Percentiles rank a stretch among this genome's conserved stretches.
Evolutionary conservation across 805 yeast species (phyloP).

Genomic region (Starmerella bombicola): DNA sequence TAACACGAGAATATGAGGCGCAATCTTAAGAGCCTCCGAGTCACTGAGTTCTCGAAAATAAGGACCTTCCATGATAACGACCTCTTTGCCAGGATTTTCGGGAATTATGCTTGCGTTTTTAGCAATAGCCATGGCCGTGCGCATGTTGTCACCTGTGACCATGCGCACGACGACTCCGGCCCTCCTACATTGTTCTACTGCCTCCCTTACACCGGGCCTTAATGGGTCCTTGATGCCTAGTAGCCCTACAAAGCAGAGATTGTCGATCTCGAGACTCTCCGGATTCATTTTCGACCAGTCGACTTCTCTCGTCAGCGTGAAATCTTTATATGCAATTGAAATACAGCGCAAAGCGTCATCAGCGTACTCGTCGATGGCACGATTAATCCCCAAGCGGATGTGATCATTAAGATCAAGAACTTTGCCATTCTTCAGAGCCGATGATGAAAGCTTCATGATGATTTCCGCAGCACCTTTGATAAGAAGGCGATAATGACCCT

Average conservation of each 20-base stretch:
- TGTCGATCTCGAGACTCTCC: conserved; percentile 22
- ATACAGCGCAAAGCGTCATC: conserved; percentile 74
- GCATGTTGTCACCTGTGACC: conserved; percentile 95
- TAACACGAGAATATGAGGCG: conserved; percentile 68
- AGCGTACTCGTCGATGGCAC: conserved; percentile 49
- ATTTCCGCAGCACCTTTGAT: conserved; percentile 95
- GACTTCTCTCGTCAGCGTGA: conserved; percentile 17
- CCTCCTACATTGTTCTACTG: conserved; percentile 68
- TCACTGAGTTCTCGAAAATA: conserved; percentile 55
- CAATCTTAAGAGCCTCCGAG: conserved; percentile 43
- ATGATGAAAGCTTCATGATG: conserved; percentile 48
- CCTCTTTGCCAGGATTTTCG: conserved; percentile 39
- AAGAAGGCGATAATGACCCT: conserved; percentile 42
- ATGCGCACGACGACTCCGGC: conserved; percentile 94
- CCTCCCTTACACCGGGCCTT: conserved; percentile 77
- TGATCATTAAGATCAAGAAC: conserved; percentile 20
- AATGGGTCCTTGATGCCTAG: conserved; percentile 95
- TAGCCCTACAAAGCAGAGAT: conserved; percentile 50
- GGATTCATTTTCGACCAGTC: conserved; percentile 12
- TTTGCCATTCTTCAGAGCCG: conserved; percentile 2
- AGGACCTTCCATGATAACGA: conserved; percentile 86
- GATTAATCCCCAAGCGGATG: conserved; percentile 27
- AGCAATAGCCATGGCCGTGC: conserved; percentile 88
- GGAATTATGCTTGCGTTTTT: conserved; percentile 60
- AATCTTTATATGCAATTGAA: conserved; percentile 73